Percentiles rank a stretch among this genome's conserved stretches.
phyloP scores from a whole-genome alignment of 306 rosid genomes.

The Geum urbanum region DNA sequence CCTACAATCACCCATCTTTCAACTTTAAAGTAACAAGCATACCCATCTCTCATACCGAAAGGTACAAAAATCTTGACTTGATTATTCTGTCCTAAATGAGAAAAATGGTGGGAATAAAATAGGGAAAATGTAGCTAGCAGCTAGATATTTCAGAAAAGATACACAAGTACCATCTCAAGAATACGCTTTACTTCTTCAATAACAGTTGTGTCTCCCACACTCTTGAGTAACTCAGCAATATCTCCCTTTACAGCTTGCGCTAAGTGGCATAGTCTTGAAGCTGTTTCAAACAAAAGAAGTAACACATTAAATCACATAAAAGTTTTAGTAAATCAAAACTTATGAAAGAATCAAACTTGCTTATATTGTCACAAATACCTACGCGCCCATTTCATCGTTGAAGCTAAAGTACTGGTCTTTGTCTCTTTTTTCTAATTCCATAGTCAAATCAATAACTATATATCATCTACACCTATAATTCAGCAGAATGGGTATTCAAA shows the following conservation, averaged over 20 bases:
- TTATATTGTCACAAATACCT: neutral
- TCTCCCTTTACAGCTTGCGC: slow-evolving; percentile 77
- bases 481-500: slow-evolving; percentile 21
- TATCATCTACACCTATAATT: neutral
- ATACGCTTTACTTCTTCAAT: slow-evolving; percentile 75
- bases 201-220: slow-evolving; percentile 61
- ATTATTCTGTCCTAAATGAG: neutral
- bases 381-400: neutral
- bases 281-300: slow-evolving; percentile 21
- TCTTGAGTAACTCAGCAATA: slow-evolving; percentile 50
- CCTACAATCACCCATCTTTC: neutral
- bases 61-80: neutral
- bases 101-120: neutral
- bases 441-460: neutral
- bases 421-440: neutral
- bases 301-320: slow-evolving; percentile 14
- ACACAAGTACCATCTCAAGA: slow-evolving; percentile 68
- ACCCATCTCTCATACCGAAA: neutral
- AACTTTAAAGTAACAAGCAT: neutral
- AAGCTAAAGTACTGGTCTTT: neutral
- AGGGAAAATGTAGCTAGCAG: slow-evolving; percentile 19
- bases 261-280: slow-evolving; percentile 46
- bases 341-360: neutral
- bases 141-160: slow-evolving; percentile 14
- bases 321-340: slow-evolving; percentile 18